phyloP scores from a whole-genome alignment of 2,329 filamentous ascomycete genomes.

The Aspergillus persii region DNA sequence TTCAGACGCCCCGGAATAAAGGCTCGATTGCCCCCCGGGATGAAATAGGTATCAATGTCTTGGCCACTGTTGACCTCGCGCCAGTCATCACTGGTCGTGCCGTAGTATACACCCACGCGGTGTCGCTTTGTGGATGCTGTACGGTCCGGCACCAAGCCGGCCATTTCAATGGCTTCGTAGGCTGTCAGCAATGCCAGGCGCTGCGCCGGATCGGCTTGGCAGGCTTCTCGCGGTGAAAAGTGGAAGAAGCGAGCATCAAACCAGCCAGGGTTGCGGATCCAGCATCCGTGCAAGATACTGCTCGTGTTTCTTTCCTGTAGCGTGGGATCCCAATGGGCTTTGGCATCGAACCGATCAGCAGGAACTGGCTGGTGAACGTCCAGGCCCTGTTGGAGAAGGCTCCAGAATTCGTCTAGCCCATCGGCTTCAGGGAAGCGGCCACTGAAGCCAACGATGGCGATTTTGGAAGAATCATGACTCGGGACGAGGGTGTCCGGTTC shows the following conservation, averaged over 20 bases:
- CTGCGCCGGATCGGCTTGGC: background rate
- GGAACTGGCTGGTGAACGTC: conserved; percentile 23
- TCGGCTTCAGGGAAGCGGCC: conserved; percentile 5
- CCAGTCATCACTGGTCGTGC: conserved; percentile 68
- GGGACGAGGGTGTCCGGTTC: too few species aligned
- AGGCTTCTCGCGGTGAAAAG: conserved; percentile 65
- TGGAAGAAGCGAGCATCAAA: conserved; percentile 43
- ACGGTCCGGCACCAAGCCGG: conserved; percentile 69
- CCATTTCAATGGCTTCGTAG: conserved; percentile 63
- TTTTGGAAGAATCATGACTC: too few species aligned
- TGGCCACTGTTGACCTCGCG: conserved; percentile 68
- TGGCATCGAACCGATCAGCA: conserved; percentile 26
- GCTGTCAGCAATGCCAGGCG: background rate
- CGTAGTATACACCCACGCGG: conserved; percentile 69
- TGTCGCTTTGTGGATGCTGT: conserved; percentile 62
- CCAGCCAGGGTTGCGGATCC: conserved; percentile 34
- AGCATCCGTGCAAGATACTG: conserved; percentile 32
- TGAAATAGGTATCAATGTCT: conserved; percentile 66
- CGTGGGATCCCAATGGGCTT: conserved; percentile 19
- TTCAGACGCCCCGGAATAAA: conserved; percentile 65
- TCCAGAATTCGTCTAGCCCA: conserved; percentile 35
- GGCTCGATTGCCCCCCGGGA: conserved; percentile 59
- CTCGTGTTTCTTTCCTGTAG: background rate
- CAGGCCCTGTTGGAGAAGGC: background rate
- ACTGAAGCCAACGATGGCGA: background rate